phyloP scores from a whole-genome alignment of 441 rosid species.

The Eutrema salsugineum region DNA sequence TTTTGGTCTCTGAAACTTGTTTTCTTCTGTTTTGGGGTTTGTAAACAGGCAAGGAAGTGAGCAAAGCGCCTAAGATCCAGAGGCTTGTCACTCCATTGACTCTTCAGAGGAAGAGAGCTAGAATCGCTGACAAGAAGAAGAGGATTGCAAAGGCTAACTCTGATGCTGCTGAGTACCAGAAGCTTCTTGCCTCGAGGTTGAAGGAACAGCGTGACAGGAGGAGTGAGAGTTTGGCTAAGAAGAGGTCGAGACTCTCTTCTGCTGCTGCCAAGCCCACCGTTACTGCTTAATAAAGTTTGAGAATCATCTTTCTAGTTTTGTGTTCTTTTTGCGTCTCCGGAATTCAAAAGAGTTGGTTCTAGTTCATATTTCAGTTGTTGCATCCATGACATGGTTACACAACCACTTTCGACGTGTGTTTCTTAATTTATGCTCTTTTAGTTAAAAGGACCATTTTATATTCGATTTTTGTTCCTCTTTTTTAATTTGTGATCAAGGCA shows the following conservation, averaged over 20 bases:
- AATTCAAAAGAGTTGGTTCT: not conserved
- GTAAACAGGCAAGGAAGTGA: slow-evolving; percentile 43
- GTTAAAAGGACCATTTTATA: not conserved
- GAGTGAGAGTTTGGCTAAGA: slow-evolving; percentile 56
- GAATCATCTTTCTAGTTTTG: slow-evolving; percentile 2
- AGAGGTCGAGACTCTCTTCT: slow-evolving; percentile 47
- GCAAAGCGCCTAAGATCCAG: slow-evolving; percentile 59
- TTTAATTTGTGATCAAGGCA: not conserved
- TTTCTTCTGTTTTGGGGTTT: not conserved
- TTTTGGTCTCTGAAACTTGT: not conserved
- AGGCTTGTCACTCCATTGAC: slow-evolving; percentile 58
- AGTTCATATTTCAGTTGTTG: slow-evolving; percentile 1
- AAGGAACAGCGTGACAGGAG: slow-evolving; percentile 53
- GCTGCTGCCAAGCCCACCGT: slow-evolving; percentile 45
- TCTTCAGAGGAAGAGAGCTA: slow-evolving; percentile 51
- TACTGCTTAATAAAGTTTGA: slow-evolving; percentile 31
- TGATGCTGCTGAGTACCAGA: slow-evolving; percentile 58
- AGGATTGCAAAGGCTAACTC: slow-evolving; percentile 50
- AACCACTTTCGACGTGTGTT: not conserved
- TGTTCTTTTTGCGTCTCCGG: not conserved
- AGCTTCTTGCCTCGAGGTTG: slow-evolving; percentile 45
- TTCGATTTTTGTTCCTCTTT: not conserved
- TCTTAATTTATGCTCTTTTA: not conserved
- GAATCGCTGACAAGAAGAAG: slow-evolving; percentile 53
- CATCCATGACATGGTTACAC: not conserved